Conservation (phyloP, 768 basidiomycete species). For the Suillus lakei region DNA sequence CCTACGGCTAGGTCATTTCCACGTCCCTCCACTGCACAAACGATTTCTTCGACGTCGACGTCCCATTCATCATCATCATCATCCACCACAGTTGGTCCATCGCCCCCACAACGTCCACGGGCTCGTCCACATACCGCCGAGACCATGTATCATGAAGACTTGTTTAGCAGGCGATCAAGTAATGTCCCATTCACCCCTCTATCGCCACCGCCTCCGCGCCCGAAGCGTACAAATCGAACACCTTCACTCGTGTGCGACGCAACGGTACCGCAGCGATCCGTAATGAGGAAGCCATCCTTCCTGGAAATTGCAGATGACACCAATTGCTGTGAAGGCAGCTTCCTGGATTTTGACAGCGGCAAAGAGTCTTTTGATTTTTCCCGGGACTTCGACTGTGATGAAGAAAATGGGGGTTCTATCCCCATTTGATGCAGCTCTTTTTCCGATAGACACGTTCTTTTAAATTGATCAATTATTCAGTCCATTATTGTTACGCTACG, state of each 20-base stretch:
- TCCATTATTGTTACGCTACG: constrained; percentile 18
- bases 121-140: constrained; percentile 19
- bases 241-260: constrained; percentile 35
- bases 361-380: constrained; percentile 46
- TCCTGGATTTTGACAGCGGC: constrained; percentile 44
- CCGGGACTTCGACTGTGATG: constrained; percentile 43
- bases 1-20: constrained; percentile 21
- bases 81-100: constrained; percentile 41
- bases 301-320: constrained; percentile 60
- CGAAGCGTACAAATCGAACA: constrained; percentile 2
- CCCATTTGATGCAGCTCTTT: constrained; percentile 1
- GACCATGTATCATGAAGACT: constrained; percentile 4
- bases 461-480: constrained; percentile 17
- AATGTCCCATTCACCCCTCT: constrained; percentile 38
- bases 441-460: constrained; percentile 9
- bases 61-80: constrained; percentile 30
- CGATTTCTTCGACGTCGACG: constrained; percentile 14
- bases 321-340: constrained; percentile 36
- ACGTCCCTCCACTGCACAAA: constrained; percentile 44
- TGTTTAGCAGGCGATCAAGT: constrained; percentile 25
- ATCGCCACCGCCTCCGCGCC: constrained; percentile 39
- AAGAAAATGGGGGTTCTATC: constrained; percentile 37
- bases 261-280: constrained; percentile 50
- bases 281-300: constrained; percentile 74
- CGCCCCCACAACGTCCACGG: constrained; percentile 57